Evolutionary conservation across 2,329 filamentous ascomycete genomes (phyloP).

Genomic region (Verticillium alfalfae): DNA sequence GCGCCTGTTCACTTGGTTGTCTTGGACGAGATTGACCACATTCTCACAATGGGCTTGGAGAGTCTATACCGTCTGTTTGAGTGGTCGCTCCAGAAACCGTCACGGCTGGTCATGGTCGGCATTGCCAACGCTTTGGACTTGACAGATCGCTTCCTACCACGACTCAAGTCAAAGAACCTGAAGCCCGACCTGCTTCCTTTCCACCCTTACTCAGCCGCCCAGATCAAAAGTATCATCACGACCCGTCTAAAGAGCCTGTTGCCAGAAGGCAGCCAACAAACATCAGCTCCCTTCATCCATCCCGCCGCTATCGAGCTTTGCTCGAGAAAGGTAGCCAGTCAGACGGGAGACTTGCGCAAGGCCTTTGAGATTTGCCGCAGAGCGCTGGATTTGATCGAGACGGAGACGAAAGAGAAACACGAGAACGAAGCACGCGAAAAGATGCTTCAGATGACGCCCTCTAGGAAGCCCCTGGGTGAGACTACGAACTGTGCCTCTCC

Average conservation of each 20-base stretch:
- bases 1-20: conserved; percentile 70
- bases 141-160: conserved; percentile 89
- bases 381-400: conserved; percentile 83
- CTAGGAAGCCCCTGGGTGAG: conserved; percentile 73
- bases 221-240: conserved; percentile 84
- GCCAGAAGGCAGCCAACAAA: conserved; percentile 43
- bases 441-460: conserved; percentile 57
- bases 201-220: conserved; percentile 80
- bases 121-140: conserved; percentile 95
- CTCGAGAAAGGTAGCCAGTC: conserved; percentile 87
- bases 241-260: conserved; percentile 74
- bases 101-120: conserved; percentile 76
- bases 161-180: conserved; percentile 86
- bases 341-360: conserved; percentile 90
- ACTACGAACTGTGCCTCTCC: conserved; percentile 69
- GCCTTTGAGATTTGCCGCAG: conserved; percentile 91
- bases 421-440: conserved; percentile 55
- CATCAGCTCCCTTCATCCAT: conserved; percentile 79
- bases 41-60: conserved; percentile 82
- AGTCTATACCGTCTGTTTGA: conserved; percentile 93
- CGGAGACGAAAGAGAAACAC: conserved; percentile 72
- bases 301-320: conserved; percentile 91
- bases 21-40: conserved; percentile 91
- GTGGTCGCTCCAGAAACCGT: conserved; percentile 81
- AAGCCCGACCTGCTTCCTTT: conserved; percentile 89